Evolutionary conservation across 768 basidiomycete genomes (phyloP), one percentile per base, ranked within the genome.

Genomic region (Serendipita sp.): DNA sequence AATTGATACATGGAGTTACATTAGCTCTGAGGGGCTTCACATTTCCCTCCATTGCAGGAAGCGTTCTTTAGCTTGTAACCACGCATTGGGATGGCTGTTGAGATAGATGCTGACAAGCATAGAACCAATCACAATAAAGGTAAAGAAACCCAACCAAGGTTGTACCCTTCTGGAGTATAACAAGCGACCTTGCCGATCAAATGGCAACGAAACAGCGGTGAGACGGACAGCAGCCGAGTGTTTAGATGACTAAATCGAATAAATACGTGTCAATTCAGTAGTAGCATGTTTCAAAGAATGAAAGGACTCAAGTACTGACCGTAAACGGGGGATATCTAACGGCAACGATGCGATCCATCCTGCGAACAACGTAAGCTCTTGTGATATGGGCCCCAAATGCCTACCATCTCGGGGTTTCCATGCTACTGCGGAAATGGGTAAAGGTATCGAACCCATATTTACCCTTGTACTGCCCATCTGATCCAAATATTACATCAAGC

Each of bases 241-340:
- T 38, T 60, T 60, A 10, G 30, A 38, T 32, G 24, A 11, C 56
- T 60, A 37, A 7, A 53, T 24, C 8, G 48, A 32, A 16, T n/a
- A 32, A n/a, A 24, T 24, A 32, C 48, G 18, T 16, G 48, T 24
- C 32, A 32, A 16, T 34, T 60, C 37, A 34, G 18, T 30, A 60
- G 4, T 30, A 8, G 24, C 18, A 60, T 8, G 1, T 8, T 13
- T 13, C 45, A 3, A 54, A 54, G 15, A 1, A 24, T 65, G 38
- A 18, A 2, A 71, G 79, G 53, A 65, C 85, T 83, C 81, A 82
- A 68, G 82, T 79, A 28, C 76, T 73, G n/a, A 73, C 77, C 15
- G 72, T 79, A 68, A 85, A 85, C 1, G 85, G 85, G n/a, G 85
- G 83, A 75, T 79, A 86, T 30, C 84, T 79, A 74, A 78, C 76